These are phyloP conservation scores for Diaporthe sp. DNA, from an alignment of 2,329 filamentous ascomycete species.

Conservation along the genomic window DNA sequence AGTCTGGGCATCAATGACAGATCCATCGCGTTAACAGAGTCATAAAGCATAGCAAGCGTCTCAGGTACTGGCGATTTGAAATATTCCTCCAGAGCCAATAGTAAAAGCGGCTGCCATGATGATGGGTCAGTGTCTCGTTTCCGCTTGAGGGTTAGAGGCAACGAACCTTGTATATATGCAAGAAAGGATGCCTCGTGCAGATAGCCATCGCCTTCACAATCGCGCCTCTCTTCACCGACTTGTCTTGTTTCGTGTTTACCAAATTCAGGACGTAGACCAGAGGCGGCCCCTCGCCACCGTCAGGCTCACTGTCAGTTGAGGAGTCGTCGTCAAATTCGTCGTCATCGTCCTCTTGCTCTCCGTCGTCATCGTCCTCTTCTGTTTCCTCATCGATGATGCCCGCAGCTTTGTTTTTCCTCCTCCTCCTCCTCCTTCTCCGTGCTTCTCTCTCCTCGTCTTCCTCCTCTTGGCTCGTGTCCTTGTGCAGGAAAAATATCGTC, in stretches of 20 bases:
- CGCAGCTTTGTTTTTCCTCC: slow-evolving; percentile 61
- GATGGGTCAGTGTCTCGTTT: slow-evolving; percentile 33
- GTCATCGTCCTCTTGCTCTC: slow-evolving; percentile 55
- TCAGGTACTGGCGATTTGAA: slow-evolving; percentile 91
- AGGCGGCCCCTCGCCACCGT: slow-evolving; percentile 84
- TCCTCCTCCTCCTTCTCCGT: slow-evolving; percentile 61
- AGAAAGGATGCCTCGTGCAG: slow-evolving; percentile 94
- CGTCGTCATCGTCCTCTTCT: slow-evolving; percentile 62
- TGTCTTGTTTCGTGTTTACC: slow-evolving; percentile 98
- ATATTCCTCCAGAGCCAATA: slow-evolving; percentile 94
- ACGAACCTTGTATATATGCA: slow-evolving; percentile 95
- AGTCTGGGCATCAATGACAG: slow-evolving; percentile 91
- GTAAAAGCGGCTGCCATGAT: slow-evolving; percentile 76
- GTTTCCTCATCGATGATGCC: slow-evolving; percentile 59
- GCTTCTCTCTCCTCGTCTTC: slow-evolving; percentile 77
- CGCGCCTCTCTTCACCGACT: slow-evolving; percentile 89
- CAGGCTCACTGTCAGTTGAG: slow-evolving; percentile 70
- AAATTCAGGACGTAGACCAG: slow-evolving; percentile 97
- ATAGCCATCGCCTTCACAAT: slow-evolving; percentile 99
- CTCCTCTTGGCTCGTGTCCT: slow-evolving; percentile 86
- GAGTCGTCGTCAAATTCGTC: slow-evolving; percentile 64
- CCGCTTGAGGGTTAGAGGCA: background rate
- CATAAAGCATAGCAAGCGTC: slow-evolving; percentile 87
- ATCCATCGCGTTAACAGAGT: slow-evolving; percentile 97
- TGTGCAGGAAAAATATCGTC: slow-evolving; percentile 99